Evolutionary conservation across 2,329 filamentous ascomycete species (phyloP), one percentile per base, ranked within the genome.

Genomic region (Emmonsiellopsis sp.): DNA sequence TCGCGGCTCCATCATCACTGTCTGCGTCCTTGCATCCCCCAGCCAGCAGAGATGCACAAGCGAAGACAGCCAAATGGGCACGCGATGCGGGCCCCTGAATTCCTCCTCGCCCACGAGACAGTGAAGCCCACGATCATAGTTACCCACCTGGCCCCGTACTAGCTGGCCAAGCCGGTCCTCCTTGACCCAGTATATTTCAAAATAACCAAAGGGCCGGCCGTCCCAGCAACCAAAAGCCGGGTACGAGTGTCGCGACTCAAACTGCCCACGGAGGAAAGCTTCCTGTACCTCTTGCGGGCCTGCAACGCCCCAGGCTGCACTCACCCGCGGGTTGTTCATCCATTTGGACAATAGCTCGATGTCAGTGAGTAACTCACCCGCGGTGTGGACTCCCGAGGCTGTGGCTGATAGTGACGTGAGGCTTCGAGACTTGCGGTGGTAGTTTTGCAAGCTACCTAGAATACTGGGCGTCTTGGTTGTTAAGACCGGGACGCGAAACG

Each of bases 121-220:
- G 64, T 98, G 93, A 14, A 97, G 72, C 0, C 93, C 93, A 6
- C 93, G 78, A 62, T 97, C 92, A 70, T 86, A 97, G 62, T 95
- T 87, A 6, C 80, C 81, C 0, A 84, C 82, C 3, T 80, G 78
- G 21, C 78, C 78, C 0, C 67, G 83, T 3, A 94, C 70, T 58
- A 88, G 77, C 47, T 77, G 79, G 0, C 88, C 89, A 0, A 98
- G 68, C 0, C 77, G 73, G 64, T 97, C 93, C 66, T 98, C 93
- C 64, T 95, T 95, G 3, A 93, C 89, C 92, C 93, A 98, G 72
- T 98, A 98, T 36, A 98, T 80, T 73, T 98, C 93, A 66, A 98
- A 96, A 67, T 94, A 98, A 0, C 90, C 93, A 71, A 97, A 98
- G 0, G 92, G 92, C 56, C 92, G 86, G 9, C 89, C 91, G 61